Percentiles rank a stretch among this genome's conserved stretches.
phyloP scores from a whole-genome alignment of 208 protist species.

The Leishmania arabica region DNA sequence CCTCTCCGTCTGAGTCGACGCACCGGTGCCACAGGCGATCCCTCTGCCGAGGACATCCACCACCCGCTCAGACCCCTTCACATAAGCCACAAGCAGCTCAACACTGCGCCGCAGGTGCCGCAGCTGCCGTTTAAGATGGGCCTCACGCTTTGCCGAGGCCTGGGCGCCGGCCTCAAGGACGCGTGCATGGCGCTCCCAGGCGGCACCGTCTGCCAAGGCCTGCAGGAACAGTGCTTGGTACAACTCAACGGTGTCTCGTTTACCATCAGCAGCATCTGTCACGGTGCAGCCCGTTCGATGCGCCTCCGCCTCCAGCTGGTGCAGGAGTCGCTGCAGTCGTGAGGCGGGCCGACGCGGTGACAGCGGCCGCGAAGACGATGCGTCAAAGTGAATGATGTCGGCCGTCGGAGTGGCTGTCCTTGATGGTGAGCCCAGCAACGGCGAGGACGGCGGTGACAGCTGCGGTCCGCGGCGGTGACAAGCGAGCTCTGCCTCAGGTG shows the following conservation, averaged over 20 bases:
- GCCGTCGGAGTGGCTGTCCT: not conserved
- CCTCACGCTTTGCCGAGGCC: constrained; percentile 12
- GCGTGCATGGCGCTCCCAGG: constrained; percentile 20
- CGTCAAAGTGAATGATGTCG: not conserved
- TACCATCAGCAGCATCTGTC: not conserved
- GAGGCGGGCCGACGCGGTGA: not conserved
- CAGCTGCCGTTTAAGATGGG: constrained; percentile 7
- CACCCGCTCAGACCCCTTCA: constrained; percentile 4
- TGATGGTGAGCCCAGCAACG: not conserved
- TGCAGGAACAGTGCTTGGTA: constrained; percentile 27
- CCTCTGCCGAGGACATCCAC: not conserved
- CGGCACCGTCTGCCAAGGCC: constrained; percentile 17
- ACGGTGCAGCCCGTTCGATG: not conserved
- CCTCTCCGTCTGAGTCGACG: not conserved
- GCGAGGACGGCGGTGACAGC: not conserved
- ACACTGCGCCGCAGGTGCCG: constrained; percentile 9
- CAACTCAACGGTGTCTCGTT: not conserved
- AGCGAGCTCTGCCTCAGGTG: not conserved
- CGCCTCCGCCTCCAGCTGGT: not conserved
- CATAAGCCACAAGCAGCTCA: constrained; percentile 12
- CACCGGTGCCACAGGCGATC: not conserved
- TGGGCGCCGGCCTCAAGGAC: constrained; percentile 5
- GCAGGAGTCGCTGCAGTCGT: constrained; percentile 6
- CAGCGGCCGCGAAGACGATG: not conserved
- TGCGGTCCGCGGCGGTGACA: not conserved